phyloP scores from a whole-genome alignment of 441 rosid species.

The Aquilaria agallochum region DNA sequence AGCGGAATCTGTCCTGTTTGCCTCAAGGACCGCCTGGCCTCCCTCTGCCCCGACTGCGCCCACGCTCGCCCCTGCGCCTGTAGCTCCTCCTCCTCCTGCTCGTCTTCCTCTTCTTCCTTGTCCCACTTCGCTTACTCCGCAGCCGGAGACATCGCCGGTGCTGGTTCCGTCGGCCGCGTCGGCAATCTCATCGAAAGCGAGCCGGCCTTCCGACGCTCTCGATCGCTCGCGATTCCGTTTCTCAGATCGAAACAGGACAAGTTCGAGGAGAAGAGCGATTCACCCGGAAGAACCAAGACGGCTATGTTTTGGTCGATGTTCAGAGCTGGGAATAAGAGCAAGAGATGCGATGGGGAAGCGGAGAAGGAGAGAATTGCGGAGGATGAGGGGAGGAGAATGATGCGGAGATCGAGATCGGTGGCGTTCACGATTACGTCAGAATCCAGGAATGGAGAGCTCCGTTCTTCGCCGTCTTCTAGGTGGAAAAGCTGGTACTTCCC shows the following conservation, averaged over 20 bases:
- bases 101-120: conserved; percentile 22
- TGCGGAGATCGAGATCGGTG: conserved; percentile 48
- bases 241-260: conserved; percentile 26
- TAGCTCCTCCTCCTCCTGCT: conserved; percentile 21
- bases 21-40: conserved; percentile 46
- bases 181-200: conserved; percentile 38
- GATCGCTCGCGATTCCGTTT: conserved; percentile 46
- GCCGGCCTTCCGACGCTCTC: conserved; percentile 51
- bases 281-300: conserved; percentile 4
- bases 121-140: conserved; percentile 22
- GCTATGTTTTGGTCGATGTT: conserved; percentile 16
- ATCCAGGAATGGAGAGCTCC: conserved; percentile 19
- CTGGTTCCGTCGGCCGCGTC: conserved; percentile 33
- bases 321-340: conserved; percentile 16
- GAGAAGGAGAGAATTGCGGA: conserved; percentile 16
- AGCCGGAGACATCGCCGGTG: conserved; percentile 11
- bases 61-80: conserved; percentile 39
- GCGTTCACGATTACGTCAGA: conserved; percentile 17
- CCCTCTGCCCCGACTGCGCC: conserved; percentile 58
- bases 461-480: conserved; percentile 18
- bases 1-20: conserved; percentile 54
- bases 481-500: conserved; percentile 49
- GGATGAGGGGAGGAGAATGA: conserved; percentile 33
- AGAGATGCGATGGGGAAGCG: conserved; percentile 9
- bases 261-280: conserved; percentile 5